Base-by-base conservation (phyloP, 441 rosid species). In the Populus tomentosa region DNA sequence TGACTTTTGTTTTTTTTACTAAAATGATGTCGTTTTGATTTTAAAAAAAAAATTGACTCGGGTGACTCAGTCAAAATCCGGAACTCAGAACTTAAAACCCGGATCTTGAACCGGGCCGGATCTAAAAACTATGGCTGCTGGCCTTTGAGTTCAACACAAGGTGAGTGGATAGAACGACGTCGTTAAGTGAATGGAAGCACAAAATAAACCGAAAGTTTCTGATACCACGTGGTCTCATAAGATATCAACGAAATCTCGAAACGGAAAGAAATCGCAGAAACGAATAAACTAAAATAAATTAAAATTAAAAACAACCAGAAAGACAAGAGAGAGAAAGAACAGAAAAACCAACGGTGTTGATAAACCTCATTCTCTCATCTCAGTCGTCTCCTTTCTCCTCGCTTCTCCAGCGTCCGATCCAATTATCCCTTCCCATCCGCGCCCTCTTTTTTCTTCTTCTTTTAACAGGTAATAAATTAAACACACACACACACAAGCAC, bases 351-450 rank as follows among this genome's bases (percentile, higher is more conserved):
- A 95, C 98, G 99, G 99, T 90, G 97, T 50, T 89, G 99, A 94
- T 92, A 89, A 82, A 86, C 81, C 82, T 77, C 70, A 46, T 61
- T 18, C 14, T 84, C 83, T 69, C 84, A 91, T 89, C 93, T 72
- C 77, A 86, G 84, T 84, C 90, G 86, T 89, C 90, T 84, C 90
- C 85, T 82, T 67, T 59, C 84, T 86, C 86, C 85, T 86, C 30
- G 65, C 85, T 89, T 94, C 91, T 95, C 92, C 89, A 95, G 97
- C 99, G 99, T 95, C 93, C 95, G 98, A 95, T 93, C 86, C 83
- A 82, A 81, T 81, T 40, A 50, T 78, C 65, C 75, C 75, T 77
- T 86, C 90, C 74, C 77, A 80, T 77, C 82, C 87, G 8, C 56
- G 21, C 77, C 73, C 70, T 75, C 36, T 74, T 76, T 0, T 11